These are phyloP conservation scores for Phaseolus coccineus DNA, from an alignment of 331 rosid species.

Conservation along the genomic window DNA sequence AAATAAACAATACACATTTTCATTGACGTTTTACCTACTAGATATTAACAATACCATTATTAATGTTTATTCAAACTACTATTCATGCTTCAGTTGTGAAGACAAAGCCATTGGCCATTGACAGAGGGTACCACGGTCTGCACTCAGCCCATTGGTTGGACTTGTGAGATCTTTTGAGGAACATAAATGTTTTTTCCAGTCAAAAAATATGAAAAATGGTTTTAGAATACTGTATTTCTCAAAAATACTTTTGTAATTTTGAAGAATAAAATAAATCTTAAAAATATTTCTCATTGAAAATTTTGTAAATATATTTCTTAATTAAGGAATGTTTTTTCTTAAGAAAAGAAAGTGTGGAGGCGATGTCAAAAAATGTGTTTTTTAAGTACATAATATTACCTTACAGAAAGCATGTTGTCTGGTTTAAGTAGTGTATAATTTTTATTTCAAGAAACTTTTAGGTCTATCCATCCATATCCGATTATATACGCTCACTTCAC, in stretches of 20 bases:
- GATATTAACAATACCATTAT: background rate
- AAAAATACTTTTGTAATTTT: background rate
- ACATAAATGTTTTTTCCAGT: too few species aligned
- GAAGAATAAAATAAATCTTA: too few species aligned
- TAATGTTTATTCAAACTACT: background rate
- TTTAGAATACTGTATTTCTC: background rate
- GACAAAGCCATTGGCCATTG: background rate
- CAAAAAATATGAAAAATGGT: background rate
- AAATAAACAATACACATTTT: too few species aligned
- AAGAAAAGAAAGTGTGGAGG: too few species aligned
- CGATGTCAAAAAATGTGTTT: too few species aligned
- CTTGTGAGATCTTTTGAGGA: background rate
- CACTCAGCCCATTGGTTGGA: background rate
- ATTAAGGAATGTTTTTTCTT: background rate
- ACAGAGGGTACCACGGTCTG: background rate
- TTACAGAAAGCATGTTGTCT: too few species aligned
- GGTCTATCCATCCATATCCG: constrained; percentile 24
- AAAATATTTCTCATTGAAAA: background rate
- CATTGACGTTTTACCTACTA: background rate
- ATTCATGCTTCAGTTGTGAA: background rate
- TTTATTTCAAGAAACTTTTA: too few species aligned
- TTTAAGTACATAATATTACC: too few species aligned
- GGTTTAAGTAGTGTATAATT: too few species aligned
- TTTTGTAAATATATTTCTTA: background rate
- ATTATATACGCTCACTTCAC: background rate